phyloP scores from a whole-genome alignment of 768 basidiomycete genomes.

The Rhodotorula diobovata region DNA sequence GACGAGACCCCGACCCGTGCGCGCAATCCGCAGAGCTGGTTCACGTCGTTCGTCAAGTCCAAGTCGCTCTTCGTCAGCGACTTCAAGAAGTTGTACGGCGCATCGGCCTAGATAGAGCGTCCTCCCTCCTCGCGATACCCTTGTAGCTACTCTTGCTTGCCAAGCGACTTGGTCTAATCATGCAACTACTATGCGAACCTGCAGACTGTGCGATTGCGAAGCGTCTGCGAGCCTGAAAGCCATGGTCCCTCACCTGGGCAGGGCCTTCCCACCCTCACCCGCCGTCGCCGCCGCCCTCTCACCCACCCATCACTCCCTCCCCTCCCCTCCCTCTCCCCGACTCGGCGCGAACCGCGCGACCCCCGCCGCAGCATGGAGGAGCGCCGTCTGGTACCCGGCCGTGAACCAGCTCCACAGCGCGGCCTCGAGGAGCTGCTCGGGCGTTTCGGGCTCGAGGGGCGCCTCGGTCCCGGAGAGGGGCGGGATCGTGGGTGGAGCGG shows the following conservation, averaged over 20 bases:
- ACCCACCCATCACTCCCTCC: background rate
- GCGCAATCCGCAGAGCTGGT: background rate
- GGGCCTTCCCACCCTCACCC: too few relatives aligned
- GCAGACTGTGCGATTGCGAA: too few relatives aligned
- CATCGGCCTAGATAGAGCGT: background rate
- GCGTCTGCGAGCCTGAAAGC: too few relatives aligned
- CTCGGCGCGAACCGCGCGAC: conserved; percentile 26
- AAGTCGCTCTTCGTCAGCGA: conserved; percentile 1
- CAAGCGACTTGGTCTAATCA: background rate
- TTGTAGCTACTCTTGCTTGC: background rate
- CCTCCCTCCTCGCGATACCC: background rate
- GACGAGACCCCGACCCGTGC: too few relatives aligned
- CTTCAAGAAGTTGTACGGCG: conserved; percentile 19
- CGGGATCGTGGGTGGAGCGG: conserved; percentile 24
- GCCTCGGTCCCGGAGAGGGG: conserved; percentile 22
- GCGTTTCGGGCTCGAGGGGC: conserved; percentile 13
- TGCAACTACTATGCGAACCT: too few relatives aligned
- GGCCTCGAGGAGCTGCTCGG: conserved; percentile 16
- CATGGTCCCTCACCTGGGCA: too few relatives aligned
- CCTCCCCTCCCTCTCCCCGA: background rate
- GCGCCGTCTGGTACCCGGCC: conserved; percentile 33
- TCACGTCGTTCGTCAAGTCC: background rate
- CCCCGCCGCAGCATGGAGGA: conserved; percentile 32
- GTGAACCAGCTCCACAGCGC: conserved; percentile 34
- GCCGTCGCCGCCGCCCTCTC: too few relatives aligned